phyloP scores from a whole-genome alignment of 169 alveolate genomes.

The Plasmodium billcollinsi region DNA sequence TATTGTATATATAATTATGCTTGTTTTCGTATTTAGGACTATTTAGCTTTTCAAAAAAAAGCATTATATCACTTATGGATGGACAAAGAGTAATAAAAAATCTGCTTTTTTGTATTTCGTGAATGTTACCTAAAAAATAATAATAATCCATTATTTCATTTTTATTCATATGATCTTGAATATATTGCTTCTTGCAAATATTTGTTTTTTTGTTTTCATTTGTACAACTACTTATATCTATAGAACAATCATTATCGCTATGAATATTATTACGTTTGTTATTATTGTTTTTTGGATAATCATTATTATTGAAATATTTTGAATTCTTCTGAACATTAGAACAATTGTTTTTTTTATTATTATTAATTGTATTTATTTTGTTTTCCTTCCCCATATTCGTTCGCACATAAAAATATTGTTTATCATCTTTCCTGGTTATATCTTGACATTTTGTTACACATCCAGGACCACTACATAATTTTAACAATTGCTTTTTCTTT shows the following conservation, averaged over 20 bases:
- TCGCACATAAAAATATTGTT: constrained; percentile 4
- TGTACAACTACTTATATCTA: background rate
- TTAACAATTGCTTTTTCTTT: constrained; percentile 42
- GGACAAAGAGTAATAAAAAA: constrained; percentile 61
- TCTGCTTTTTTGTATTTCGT: constrained; percentile 27
- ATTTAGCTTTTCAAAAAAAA: constrained; percentile 42
- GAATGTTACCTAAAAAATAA: constrained; percentile 21
- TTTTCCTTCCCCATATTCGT: background rate
- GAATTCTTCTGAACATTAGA: background rate
- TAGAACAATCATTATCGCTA: background rate
- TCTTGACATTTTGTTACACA: constrained; percentile 77
- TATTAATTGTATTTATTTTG: background rate
- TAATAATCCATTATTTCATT: background rate
- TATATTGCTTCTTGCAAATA: background rate
- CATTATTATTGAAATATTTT: background rate
- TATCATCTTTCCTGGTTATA: constrained; percentile 53
- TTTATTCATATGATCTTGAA: too few species aligned
- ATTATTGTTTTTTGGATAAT: background rate
- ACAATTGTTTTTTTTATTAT: background rate
- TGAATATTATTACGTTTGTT: background rate
- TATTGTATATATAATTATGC: background rate
- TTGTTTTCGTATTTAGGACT: background rate
- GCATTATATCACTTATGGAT: constrained; percentile 4
- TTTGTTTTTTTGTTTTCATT: background rate
- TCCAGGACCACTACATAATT: constrained; percentile 79